These are phyloP conservation scores for Chalciporus piperatus DNA, from an alignment of 768 basidiomycete species.

Conservation along the genomic window DNA sequence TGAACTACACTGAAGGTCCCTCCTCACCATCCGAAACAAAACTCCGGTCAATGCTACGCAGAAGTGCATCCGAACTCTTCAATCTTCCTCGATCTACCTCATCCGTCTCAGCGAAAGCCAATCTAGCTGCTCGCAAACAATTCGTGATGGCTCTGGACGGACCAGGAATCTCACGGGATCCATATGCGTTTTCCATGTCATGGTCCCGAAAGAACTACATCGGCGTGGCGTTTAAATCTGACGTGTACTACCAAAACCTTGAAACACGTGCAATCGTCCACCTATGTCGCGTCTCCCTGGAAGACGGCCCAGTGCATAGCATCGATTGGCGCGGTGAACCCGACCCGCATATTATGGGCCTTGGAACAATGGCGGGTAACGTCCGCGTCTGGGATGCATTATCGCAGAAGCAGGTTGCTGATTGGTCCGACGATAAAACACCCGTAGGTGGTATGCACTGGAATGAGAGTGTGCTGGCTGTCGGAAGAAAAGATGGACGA, in stretches of 20 bases:
- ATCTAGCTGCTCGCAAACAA: constrained; percentile 52
- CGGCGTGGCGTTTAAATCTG: constrained; percentile 57
- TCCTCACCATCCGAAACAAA: constrained; percentile 35
- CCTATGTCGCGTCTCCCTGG: constrained; percentile 40
- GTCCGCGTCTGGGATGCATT: constrained; percentile 56
- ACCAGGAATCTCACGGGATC: constrained; percentile 54
- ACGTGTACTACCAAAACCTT: constrained; percentile 63
- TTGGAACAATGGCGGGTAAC: constrained; percentile 49
- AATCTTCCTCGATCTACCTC: constrained; percentile 27
- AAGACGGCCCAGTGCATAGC: constrained; percentile 39
- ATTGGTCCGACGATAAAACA: constrained; percentile 35
- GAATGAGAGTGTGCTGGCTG: constrained; percentile 36
- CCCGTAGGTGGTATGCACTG: constrained; percentile 42
- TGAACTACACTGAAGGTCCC: constrained; percentile 48
- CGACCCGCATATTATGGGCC: constrained; percentile 43
- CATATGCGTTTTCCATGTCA: constrained; percentile 55
- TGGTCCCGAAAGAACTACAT: constrained; percentile 62
- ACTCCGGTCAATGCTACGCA: constrained; percentile 48
- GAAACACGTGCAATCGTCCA: constrained; percentile 51
- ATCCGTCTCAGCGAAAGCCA: constrained; percentile 53
- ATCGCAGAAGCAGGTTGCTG: constrained; percentile 22
- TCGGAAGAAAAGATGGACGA: constrained; percentile 38
- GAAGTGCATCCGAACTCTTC: constrained; percentile 53
- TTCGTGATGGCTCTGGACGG: constrained; percentile 62
- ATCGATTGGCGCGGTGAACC: constrained; percentile 51